Conservation (phyloP, 805 yeast genomes). For the Ogataea paraovalis region DNA sequence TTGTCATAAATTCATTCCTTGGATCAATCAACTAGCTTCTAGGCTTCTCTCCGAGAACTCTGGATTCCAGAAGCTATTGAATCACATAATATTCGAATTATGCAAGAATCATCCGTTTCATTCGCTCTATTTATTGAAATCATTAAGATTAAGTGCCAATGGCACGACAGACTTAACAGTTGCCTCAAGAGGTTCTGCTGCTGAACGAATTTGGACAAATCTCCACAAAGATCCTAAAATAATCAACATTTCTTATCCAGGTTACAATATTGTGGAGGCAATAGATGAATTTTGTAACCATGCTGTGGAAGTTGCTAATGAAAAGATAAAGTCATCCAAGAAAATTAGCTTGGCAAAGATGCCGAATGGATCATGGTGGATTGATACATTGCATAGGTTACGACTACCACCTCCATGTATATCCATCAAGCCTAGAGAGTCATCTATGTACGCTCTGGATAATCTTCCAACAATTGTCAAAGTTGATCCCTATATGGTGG, state of each 20-base stretch:
- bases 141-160: conserved; percentile 40
- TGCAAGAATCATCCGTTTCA: conserved; percentile 67
- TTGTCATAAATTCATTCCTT: conserved; percentile 60
- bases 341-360: conserved; percentile 33
- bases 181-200: conserved; percentile 47
- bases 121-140: conserved; percentile 57
- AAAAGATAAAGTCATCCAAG: conserved; percentile 35
- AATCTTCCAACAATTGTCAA: conserved; percentile 32
- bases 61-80: conserved; percentile 53
- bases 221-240: conserved; percentile 22
- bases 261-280: conserved; percentile 34
- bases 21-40: conserved; percentile 82
- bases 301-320: conserved; percentile 47
- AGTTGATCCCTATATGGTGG: conserved; percentile 43
- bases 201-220: conserved; percentile 42
- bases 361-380: conserved; percentile 56
- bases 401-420: conserved; percentile 67
- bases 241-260: conserved; percentile 7
- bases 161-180: conserved; percentile 35
- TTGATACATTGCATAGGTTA: conserved; percentile 38
- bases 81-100: conserved; percentile 31
- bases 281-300: conserved; percentile 49
- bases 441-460: conserved; percentile 37
- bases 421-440: conserved; percentile 37
- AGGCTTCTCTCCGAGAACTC: conserved; percentile 48